Evolutionary conservation across 805 yeast genomes (phyloP), one percentile per base, ranked within the genome.

Genomic region (Barnettozyma sp.): DNA sequence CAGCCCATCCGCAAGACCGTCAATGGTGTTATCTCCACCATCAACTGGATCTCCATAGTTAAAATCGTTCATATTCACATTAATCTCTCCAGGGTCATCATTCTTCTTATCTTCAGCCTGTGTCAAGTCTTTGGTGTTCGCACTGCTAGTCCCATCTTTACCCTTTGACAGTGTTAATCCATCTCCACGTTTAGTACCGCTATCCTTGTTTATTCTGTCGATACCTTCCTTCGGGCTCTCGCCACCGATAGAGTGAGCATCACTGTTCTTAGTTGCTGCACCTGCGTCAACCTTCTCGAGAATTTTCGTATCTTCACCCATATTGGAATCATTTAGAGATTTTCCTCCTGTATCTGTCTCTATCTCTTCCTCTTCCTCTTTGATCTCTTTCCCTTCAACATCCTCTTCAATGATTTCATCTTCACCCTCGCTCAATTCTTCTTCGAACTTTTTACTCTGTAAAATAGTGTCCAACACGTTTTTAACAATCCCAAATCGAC

Each of bases 401-500:
- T 30, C 30, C 12, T 33, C 38, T 12, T 32, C 42, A 10, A 26
- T 33, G 6, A 28, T 41, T 10, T 36, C 45, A 2, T 34, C 38
- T 10, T 39, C 42, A 5, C 35, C 39, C 15, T 27, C 40, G 14
- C 29, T 30, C 34, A 35, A 7, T 35, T 44, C 48, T 13, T 44
- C 48, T 8, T 34, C 40, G 16, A 24, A 40, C 11, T 22, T 34
- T 22, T 10, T 20, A 15, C 35, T 33, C 13, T 36, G 30, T 4
- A 44, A 14, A 10, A 44, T 43, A 7, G 28, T 16, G n/a, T 19
- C 31, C 27, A 44, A 36, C 7, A 41, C 33, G 14, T 35, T 29
- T 7, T 31, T 30, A 6, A 34, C 12, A 2, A 41, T 39, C 2
- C 37, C 42, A 13, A 39, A 33, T 12, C 39, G 48, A 10, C 40